Conservation (phyloP, 805 yeast species). For the Sugiyamaella marilandica region DNA sequence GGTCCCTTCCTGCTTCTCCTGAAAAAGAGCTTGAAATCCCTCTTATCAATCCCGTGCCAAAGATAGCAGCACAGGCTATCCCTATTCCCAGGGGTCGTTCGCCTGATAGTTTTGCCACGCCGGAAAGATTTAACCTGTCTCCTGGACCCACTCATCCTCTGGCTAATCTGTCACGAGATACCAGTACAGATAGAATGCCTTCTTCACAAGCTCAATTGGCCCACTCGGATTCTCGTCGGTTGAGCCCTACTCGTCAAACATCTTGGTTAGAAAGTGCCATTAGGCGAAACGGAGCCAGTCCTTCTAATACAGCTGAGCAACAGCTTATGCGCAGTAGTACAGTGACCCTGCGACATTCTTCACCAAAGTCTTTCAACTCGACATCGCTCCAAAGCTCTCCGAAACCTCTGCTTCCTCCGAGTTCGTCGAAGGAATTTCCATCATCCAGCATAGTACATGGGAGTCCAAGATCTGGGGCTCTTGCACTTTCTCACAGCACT, state of each 20-base stretch:
- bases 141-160: constrained; percentile 4
- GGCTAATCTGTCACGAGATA: background rate
- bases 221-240: constrained; percentile 18
- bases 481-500: no score
- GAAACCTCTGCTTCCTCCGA: background rate
- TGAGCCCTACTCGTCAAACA: constrained; percentile 26
- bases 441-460: no score
- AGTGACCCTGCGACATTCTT: background rate
- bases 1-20: background rate
- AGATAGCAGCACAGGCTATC: background rate
- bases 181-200: background rate
- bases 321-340: background rate
- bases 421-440: background rate
- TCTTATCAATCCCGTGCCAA: constrained; percentile 1
- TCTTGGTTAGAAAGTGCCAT: constrained; percentile 30
- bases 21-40: background rate
- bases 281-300: constrained; percentile 19
- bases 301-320: constrained; percentile 2
- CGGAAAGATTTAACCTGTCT: constrained; percentile 1
- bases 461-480: no score
- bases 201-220: background rate
- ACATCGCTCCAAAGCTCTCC: background rate
- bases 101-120: background rate
- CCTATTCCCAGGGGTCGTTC: background rate
- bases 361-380: background rate